A percentile compares a stretch with the other conserved stretches of the same genome.
Conservation (phyloP, 1,284 basidiomycete species). For the Ganoderma multipileum region DNA sequence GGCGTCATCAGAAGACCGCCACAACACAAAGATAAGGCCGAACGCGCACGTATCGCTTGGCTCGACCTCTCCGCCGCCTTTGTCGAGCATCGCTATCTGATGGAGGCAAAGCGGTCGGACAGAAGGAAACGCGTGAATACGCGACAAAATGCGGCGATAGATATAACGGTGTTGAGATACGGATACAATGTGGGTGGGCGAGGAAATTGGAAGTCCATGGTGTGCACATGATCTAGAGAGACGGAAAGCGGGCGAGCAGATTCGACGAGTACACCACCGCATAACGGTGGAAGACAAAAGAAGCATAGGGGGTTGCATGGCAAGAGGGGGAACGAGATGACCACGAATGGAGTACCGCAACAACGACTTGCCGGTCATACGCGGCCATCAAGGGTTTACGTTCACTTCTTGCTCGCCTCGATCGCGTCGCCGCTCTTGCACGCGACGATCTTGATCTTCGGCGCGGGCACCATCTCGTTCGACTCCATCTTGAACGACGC, state of each 20-base stretch:
- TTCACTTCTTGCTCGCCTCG: slow-evolving; percentile 74
- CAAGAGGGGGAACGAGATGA: background rate
- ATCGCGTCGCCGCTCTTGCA: slow-evolving; percentile 92
- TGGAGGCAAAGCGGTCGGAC: background rate
- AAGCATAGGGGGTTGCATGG: background rate
- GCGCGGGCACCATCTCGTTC: slow-evolving; percentile 78
- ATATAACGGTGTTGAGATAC: background rate
- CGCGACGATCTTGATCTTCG: slow-evolving; percentile 93
- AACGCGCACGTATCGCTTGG: background rate
- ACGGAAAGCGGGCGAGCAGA: background rate
- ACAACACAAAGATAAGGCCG: background rate
- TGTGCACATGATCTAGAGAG: background rate
- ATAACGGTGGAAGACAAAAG: background rate
- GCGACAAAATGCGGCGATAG: background rate
- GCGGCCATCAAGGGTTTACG: background rate
- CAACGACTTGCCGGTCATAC: background rate
- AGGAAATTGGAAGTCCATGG: background rate
- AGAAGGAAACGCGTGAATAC: background rate
- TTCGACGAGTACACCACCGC: background rate
- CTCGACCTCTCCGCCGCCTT: background rate
- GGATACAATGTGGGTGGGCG: background rate
- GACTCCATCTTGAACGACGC: slow-evolving; percentile 95
- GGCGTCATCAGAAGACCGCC: background rate
- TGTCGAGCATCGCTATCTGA: background rate
- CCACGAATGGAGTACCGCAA: background rate